Percentiles rank a stretch among this genome's conserved stretches.
Evolutionary conservation across 2,329 filamentous ascomycete species (phyloP).

Genomic region (Verticillium albo-atrum): DNA sequence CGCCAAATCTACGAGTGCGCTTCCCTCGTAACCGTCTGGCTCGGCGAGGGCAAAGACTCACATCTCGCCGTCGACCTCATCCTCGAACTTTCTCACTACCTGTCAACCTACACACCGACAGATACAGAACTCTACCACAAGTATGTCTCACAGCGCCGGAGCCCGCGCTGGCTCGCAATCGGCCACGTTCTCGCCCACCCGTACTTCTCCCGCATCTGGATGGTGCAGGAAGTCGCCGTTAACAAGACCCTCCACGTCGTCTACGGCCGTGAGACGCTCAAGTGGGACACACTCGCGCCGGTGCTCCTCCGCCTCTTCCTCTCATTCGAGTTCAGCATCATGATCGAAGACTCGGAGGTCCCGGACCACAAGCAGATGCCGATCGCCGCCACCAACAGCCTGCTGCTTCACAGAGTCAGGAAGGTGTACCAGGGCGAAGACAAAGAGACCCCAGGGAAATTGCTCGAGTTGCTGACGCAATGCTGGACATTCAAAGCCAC

Average conservation of each 20-base stretch:
- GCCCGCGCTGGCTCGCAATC: neutral
- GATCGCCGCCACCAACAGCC: neutral
- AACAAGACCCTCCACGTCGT: neutral
- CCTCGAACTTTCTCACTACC: slow-evolving; percentile 5
- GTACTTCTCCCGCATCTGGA: slow-evolving; percentile 23
- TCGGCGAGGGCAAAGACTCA: slow-evolving; percentile 16
- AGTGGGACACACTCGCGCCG: neutral
- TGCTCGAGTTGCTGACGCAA: neutral
- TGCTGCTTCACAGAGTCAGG: neutral
- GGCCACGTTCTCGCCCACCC: neutral
- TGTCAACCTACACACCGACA: neutral
- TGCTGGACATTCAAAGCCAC: neutral
- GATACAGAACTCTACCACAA: slow-evolving; percentile 2
- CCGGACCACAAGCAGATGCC: neutral
- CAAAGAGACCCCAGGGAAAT: too few species aligned
- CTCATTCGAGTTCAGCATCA: neutral
- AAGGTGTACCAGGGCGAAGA: neutral
- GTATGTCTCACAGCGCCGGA: neutral
- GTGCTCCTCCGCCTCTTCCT: neutral
- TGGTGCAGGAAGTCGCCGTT: slow-evolving; percentile 22
- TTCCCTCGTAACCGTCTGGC: slow-evolving; percentile 27
- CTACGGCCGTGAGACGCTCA: neutral
- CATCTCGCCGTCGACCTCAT: slow-evolving; percentile 4
- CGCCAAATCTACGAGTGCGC: slow-evolving; percentile 29
- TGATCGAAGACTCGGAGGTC: neutral